A percentile compares a stretch with the other conserved stretches of the same genome.
These are phyloP conservation scores for Pleurotus salmoneostramineus DNA, from an alignment of 768 basidiomycete genomes.

Conservation along the genomic window DNA sequence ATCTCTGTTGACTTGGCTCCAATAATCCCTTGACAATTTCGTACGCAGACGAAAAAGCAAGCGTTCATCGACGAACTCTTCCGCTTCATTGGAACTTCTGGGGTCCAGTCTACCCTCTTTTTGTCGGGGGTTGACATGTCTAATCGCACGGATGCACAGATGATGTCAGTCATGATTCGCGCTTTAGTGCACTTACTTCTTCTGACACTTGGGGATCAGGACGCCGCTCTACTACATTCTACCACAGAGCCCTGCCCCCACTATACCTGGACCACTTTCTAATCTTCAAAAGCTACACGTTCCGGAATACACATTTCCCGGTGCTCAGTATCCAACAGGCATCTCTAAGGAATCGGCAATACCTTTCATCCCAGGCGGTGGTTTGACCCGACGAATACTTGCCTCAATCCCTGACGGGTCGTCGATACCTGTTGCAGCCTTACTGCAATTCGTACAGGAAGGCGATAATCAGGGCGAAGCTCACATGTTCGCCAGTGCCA, in stretches of 20 bases:
- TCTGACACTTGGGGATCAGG: constrained; percentile 25
- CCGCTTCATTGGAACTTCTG: constrained; percentile 48
- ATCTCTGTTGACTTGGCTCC: neutral
- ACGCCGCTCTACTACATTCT: constrained; percentile 62
- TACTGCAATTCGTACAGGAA: constrained; percentile 77
- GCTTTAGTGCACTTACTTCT: neutral
- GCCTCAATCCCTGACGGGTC: constrained; percentile 47
- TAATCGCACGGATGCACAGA: constrained; percentile 73
- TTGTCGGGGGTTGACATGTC: constrained; percentile 74
- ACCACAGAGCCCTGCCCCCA: constrained; percentile 37
- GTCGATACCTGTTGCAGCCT: constrained; percentile 49
- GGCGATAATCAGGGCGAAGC: constrained; percentile 82
- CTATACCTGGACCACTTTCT: constrained; percentile 41
- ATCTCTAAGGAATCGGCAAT: constrained; percentile 25
- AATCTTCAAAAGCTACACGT: constrained; percentile 44
- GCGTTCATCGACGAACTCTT: constrained; percentile 58
- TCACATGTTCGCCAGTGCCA: constrained; percentile 50
- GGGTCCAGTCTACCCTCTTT: constrained; percentile 53
- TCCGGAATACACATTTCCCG: constrained; percentile 49
- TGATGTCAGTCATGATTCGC: constrained; percentile 47
- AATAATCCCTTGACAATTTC: constrained; percentile 1
- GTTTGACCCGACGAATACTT: constrained; percentile 65
- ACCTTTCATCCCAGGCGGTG: constrained; percentile 80
- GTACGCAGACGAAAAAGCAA: constrained; percentile 56
- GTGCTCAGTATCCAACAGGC: constrained; percentile 24